These are phyloP conservation scores for Neurospora tetraspora DNA, from an alignment of 495 filamentous ascomycete species.

Conservation along the genomic window DNA sequence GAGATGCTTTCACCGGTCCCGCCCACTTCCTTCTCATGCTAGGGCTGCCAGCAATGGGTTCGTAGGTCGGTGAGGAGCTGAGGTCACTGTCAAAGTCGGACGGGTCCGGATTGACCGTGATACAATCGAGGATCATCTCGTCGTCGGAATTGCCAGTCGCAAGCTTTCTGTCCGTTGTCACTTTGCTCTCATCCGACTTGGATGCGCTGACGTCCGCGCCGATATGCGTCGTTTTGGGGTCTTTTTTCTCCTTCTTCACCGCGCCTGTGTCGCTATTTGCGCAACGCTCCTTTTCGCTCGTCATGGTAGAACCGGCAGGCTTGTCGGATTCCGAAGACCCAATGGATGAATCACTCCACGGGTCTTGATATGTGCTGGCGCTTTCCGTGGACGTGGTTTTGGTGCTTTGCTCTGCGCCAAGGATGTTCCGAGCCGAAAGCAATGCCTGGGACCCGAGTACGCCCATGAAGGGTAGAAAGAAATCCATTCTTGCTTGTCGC, in stretches of 20 bases:
- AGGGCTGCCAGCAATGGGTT: neutral
- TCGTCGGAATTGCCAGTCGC: neutral
- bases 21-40: neutral
- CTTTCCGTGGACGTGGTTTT: neutral
- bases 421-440: neutral
- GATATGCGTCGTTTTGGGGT: neutral
- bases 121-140: neutral
- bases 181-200: neutral
- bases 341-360: neutral
- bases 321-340: neutral
- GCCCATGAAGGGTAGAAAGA: neutral
- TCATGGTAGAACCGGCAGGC: neutral
- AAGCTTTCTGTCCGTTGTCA: neutral
- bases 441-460: neutral
- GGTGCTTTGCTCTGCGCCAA: neutral
- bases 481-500: neutral
- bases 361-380: neutral
- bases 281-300: neutral
- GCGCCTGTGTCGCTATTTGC: neutral
- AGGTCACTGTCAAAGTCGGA: neutral
- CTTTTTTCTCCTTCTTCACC: neutral
- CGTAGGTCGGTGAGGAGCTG: neutral
- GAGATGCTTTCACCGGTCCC: neutral
- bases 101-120: neutral
- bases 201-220: neutral